Evolutionary conservation across 2,329 filamentous ascomycete species (phyloP), one percentile per base, ranked within the genome.

Genomic region (Colletotrichum somersetense): DNA sequence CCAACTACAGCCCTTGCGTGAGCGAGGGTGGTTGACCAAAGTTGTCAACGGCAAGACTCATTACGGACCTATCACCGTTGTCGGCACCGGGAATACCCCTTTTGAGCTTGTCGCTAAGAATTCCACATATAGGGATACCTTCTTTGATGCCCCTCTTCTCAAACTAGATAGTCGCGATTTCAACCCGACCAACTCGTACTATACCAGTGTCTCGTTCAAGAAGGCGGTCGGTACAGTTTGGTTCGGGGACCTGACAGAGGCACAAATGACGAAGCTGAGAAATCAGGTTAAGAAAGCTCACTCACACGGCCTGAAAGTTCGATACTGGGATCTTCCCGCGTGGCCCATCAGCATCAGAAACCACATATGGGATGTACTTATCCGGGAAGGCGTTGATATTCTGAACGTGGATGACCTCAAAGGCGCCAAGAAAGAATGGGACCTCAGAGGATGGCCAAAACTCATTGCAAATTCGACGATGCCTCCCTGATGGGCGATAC

Each of bases 1-100:
- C 42, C 87, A 91, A 67, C 84, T 93, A 0, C 82, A 88, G 67
- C 87, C 90, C 2, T 83, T 94, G 8, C 84, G 90, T 5, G 81
- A 87, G 52, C 83, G 82, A 52, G 86, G 86, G n/a, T 93, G 86
- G 85, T 78, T 91, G 26, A 87, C 84, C 16, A 85, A 82, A 72
- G 85, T 88, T 64, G 82, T 88, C 33, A 83, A 89, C 61, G 85
- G 83, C 20, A 77, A 81, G 20, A 77, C 92, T 2, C 79, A 87
- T 48, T 77, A 81, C 30, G 83, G 91, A 1, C 89, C 90, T 0
- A 80, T 94, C 46, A 94, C 91, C 0, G 87, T 94, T 2, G 90
- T 94, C 2, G 91, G 88, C 1, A 93, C 91, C 1, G 92, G 92
- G 16, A 88, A 88, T 74, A 87, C 89, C 0, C 89, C 87, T 0